Percentiles rank a stretch among this genome's conserved stretches.
Conservation (phyloP, 2,329 filamentous ascomycete genomes). For the Penicillium decumbens region DNA sequence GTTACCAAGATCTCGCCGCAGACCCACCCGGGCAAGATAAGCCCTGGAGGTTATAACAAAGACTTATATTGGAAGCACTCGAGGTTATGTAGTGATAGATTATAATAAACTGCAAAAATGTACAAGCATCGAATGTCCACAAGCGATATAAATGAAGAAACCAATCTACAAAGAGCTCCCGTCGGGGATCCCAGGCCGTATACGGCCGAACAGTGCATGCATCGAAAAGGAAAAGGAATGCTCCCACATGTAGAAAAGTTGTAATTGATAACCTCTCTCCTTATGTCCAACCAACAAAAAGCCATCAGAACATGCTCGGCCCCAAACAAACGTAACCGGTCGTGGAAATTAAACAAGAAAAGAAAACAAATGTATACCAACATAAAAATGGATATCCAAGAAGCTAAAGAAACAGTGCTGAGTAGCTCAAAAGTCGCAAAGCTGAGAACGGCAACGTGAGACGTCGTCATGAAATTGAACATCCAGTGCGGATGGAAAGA, state of each 20-base stretch:
- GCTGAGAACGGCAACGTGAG: slow-evolving; percentile 21
- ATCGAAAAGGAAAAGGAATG: not conserved
- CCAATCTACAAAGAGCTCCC: not conserved
- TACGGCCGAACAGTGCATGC: not conserved
- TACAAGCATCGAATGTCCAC: not conserved
- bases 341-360: slow-evolving; percentile 17
- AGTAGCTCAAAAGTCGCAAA: slow-evolving; percentile 22
- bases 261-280: slow-evolving; percentile 9
- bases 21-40: too few species aligned
- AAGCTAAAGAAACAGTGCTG: slow-evolving; percentile 15
- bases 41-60: too few species aligned
- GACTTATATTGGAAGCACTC: not conserved
- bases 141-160: not conserved
- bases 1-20: too few species aligned
- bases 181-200: not conserved
- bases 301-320: slow-evolving; percentile 8
- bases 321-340: slow-evolving; percentile 9
- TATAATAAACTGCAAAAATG: not conserved
- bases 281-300: slow-evolving; percentile 11
- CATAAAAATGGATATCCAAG: slow-evolving; percentile 16
- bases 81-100: not conserved
- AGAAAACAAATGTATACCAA: slow-evolving; percentile 17
- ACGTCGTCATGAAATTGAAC: slow-evolving; percentile 20
- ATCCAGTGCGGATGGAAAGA: slow-evolving; percentile 11
- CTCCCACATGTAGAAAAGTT: not conserved